These are phyloP conservation scores for Pythium graminicola DNA, from an alignment of 352 stramenopile genomes.

Conservation along the genomic window DNA sequence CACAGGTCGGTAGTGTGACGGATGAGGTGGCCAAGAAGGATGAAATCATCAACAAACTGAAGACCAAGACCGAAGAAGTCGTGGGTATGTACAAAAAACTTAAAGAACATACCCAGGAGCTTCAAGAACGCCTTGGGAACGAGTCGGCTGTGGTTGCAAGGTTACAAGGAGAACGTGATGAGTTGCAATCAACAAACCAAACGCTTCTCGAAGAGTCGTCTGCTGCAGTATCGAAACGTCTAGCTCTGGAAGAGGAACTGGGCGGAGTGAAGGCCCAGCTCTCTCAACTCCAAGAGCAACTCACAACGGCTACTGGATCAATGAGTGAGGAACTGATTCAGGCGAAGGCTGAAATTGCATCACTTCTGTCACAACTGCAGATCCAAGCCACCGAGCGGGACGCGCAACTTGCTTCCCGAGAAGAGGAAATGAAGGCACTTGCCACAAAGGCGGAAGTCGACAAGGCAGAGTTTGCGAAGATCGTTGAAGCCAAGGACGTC, in stretches of 20 bases:
- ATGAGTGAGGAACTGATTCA: conserved; percentile 4
- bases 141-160: conserved; percentile 8
- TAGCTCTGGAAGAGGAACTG: conserved; percentile 3
- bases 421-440: neutral
- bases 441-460: conserved; percentile 13
- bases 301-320: neutral
- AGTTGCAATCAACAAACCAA: neutral
- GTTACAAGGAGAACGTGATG: conserved; percentile 19
- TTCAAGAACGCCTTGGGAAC: conserved; percentile 38
- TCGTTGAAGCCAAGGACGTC: conserved; percentile 22
- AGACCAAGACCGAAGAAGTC: conserved; percentile 57
- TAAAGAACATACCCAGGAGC: conserved; percentile 37
- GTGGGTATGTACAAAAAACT: conserved; percentile 53
- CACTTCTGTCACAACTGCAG: neutral
- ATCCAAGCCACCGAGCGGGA: neutral
- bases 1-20: neutral
- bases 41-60: conserved; percentile 45
- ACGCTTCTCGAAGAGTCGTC: neutral
- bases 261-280: neutral
- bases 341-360: neutral
- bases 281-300: neutral
- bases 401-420: neutral
- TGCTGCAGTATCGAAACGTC: neutral
- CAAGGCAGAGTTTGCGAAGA: conserved; percentile 15
- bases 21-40: conserved; percentile 27